Evolutionary conservation across 2,329 filamentous ascomycete species (phyloP).

Genomic region (Cytospora piceae): DNA sequence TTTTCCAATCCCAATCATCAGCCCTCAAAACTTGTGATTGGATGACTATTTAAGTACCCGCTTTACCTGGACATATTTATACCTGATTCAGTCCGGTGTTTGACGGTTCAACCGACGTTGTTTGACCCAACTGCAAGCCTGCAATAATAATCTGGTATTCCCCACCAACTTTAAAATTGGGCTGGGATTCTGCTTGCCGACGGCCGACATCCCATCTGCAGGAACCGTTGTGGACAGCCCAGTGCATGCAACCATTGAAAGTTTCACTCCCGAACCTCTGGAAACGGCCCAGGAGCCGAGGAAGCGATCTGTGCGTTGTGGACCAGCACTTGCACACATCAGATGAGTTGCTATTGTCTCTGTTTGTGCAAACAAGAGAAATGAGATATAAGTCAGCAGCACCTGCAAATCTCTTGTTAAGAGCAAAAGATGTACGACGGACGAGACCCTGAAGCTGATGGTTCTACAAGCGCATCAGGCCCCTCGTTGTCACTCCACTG

Average conservation of each 20-base stretch:
- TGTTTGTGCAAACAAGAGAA: background rate
- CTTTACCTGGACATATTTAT: background rate
- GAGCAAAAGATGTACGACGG: background rate
- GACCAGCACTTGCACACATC: background rate
- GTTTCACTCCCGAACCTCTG: background rate
- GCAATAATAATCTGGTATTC: background rate
- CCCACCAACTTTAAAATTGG: background rate
- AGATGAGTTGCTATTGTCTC: background rate
- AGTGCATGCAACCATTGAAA: background rate
- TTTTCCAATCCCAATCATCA: background rate
- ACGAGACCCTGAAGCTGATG: conserved; percentile 6
- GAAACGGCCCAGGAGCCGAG: background rate
- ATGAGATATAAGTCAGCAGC: background rate
- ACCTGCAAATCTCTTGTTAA: background rate
- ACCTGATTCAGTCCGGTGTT: background rate
- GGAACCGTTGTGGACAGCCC: background rate
- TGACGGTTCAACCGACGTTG: background rate
- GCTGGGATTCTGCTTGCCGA: conserved; percentile 3
- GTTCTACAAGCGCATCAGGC: background rate
- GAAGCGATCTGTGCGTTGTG: background rate
- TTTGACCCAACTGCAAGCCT: background rate
- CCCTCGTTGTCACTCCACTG: background rate
- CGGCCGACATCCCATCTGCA: conserved; percentile 1
- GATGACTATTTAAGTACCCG: background rate
- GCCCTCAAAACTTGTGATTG: background rate